phyloP scores from a whole-genome alignment of 1,284 basidiomycete species.

The Microbotryum violaceum region DNA sequence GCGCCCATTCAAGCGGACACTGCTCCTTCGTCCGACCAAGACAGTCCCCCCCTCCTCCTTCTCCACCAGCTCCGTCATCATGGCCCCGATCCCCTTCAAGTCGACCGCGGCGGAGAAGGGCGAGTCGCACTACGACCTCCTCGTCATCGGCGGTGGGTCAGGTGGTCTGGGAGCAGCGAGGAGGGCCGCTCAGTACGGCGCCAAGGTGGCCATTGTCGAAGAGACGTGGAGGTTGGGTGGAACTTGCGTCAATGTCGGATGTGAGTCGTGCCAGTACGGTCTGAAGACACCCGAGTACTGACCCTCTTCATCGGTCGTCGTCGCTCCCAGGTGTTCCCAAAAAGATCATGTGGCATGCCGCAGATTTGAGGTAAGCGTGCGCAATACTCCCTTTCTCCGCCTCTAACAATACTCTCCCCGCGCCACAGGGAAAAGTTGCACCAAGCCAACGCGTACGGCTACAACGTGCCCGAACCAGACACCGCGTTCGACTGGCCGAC shows the following conservation, averaged over 20 bases:
- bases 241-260: slow-evolving; percentile 82
- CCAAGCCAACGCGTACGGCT: slow-evolving; percentile 69
- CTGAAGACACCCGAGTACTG: no score
- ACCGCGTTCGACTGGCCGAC: slow-evolving; percentile 70
- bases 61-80: slow-evolving; percentile 8
- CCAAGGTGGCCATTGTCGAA: slow-evolving; percentile 88
- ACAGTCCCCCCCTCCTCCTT: neutral
- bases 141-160: slow-evolving; percentile 76
- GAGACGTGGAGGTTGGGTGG: slow-evolving; percentile 70
- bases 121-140: slow-evolving; percentile 59
- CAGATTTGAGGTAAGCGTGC: slow-evolving; percentile 55
- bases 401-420: no score
- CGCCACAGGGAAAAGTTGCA: slow-evolving; percentile 60
- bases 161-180: slow-evolving; percentile 71
- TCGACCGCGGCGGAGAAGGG: slow-evolving; percentile 48
- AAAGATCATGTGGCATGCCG: slow-evolving; percentile 99
- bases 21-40: no score
- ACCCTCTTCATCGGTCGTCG: no score
- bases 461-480: slow-evolving; percentile 46
- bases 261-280: slow-evolving; percentile 47
- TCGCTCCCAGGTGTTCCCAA: slow-evolving; percentile 64
- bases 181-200: slow-evolving; percentile 84
- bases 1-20: no score
- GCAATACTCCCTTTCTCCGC: neutral
- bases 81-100: slow-evolving; percentile 32